Evolutionary conservation across 257 asterid genomes (phyloP).

Genomic region (Ilex asprella): DNA sequence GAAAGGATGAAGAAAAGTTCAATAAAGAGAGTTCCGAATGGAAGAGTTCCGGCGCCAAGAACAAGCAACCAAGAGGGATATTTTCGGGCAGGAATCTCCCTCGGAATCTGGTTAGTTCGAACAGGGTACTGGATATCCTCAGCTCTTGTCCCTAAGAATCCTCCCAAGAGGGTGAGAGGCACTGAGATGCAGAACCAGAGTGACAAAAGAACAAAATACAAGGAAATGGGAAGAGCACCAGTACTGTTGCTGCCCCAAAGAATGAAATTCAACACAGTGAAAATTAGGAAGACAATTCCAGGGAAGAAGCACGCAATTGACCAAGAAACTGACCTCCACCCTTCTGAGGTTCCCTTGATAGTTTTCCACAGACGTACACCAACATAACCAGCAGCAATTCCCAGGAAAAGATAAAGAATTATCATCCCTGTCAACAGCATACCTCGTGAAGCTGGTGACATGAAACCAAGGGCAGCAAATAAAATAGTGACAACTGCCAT

Average conservation of each 20-base stretch:
- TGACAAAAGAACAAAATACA: constrained; percentile 52
- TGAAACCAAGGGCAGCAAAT: constrained; percentile 75
- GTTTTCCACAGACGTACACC: constrained; percentile 67
- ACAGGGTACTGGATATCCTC: constrained; percentile 68
- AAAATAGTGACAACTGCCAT: constrained; percentile 73
- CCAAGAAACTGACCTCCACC: constrained; percentile 80
- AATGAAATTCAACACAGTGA: constrained; percentile 65
- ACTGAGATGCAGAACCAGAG: constrained; percentile 90
- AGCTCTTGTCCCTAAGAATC: constrained; percentile 57
- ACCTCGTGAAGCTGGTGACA: constrained; percentile 92
- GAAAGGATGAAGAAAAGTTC: constrained; percentile 88
- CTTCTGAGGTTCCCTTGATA: constrained; percentile 58
- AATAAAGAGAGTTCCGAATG: constrained; percentile 83
- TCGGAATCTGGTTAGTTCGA: constrained; percentile 72
- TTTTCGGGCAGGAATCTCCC: constrained; percentile 76
- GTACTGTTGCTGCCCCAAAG: constrained; percentile 89
- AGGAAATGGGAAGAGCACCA: constrained; percentile 74
- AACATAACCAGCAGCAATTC: constrained; percentile 67
- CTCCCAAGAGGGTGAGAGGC: constrained; percentile 81
- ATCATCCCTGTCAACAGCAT: constrained; percentile 84
- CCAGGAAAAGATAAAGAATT: constrained; percentile 72
- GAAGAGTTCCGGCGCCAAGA: constrained; percentile 89
- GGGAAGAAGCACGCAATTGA: constrained; percentile 76
- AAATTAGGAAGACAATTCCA: constrained; percentile 60
- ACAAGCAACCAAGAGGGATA: constrained; percentile 84